Evolutionary conservation across 345 rosid species (phyloP).

Genomic region (Arabis hirsuta): DNA sequence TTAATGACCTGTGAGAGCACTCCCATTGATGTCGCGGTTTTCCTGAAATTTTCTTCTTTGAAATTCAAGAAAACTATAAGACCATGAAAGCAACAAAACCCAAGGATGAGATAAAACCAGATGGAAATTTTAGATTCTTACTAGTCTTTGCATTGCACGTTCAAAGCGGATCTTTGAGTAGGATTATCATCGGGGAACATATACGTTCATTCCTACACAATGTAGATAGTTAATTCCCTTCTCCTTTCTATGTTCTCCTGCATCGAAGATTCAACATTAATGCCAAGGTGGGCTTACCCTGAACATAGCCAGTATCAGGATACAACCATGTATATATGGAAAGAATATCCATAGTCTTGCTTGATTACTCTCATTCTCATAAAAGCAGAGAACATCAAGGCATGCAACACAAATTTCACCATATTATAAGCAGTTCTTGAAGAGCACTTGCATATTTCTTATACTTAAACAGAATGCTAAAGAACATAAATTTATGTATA

Average conservation of each 20-base stretch:
- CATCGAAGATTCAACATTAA: not conserved
- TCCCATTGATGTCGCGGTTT: conserved; percentile 71
- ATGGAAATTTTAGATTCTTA: conserved; percentile 30
- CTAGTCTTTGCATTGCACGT: conserved; percentile 85
- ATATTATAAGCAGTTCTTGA: conserved; percentile 7
- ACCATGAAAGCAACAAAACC: conserved; percentile 9
- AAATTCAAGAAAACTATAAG: conserved; percentile 40
- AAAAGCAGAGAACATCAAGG: conserved; percentile 87
- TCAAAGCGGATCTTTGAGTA: conserved; percentile 83
- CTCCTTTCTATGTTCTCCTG: too few relatives aligned
- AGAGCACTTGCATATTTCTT: not conserved
- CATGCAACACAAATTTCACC: conserved; percentile 50
- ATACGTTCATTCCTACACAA: too few relatives aligned
- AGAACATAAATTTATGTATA: not conserved
- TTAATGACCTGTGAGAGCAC: conserved; percentile 83
- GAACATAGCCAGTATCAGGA: conserved; percentile 86
- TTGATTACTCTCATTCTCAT: conserved; percentile 64
- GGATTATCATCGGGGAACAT: conserved; percentile 88
- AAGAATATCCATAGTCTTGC: conserved; percentile 88
- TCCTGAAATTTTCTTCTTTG: conserved; percentile 93
- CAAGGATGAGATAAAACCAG: conserved; percentile 2
- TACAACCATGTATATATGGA: conserved; percentile 83
- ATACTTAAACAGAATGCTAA: not conserved
- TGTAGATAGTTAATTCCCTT: too few relatives aligned
- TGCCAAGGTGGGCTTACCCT: conserved; percentile 54